These are phyloP conservation scores for Aspergillus jensenii DNA, from an alignment of 2,329 filamentous ascomycete genomes.

Conservation along the genomic window DNA sequence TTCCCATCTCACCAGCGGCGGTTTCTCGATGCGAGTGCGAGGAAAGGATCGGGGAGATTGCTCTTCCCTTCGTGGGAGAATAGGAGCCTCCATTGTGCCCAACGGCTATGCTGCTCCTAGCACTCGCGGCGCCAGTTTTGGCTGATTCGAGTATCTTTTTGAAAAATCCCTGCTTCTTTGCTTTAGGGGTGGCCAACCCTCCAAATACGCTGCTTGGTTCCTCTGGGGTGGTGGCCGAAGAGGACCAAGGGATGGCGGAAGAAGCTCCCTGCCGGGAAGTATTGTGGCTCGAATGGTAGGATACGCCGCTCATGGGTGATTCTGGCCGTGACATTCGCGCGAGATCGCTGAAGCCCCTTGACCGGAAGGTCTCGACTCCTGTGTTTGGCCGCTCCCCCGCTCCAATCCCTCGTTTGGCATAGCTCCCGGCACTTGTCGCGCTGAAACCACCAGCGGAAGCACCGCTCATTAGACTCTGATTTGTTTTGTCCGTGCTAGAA, in stretches of 20 bases:
- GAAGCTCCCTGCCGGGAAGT: conserved; percentile 57
- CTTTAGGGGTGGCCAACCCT: conserved; percentile 71
- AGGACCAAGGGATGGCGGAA: conserved; percentile 63
- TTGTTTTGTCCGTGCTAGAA: conserved; percentile 73
- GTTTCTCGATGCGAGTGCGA: conserved; percentile 46
- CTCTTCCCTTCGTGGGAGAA: conserved; percentile 51
- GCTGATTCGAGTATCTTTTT: conserved; percentile 93
- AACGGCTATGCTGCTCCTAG: conserved; percentile 77
- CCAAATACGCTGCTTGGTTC: conserved; percentile 71
- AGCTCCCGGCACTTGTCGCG: conserved; percentile 90
- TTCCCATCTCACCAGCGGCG: conserved; percentile 69
- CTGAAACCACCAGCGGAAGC: conserved; percentile 87
- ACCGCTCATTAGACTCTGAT: conserved; percentile 90
- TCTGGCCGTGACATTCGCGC: conserved; percentile 45
- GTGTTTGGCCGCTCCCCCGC: conserved; percentile 46
- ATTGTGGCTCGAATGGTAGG: conserved; percentile 86
- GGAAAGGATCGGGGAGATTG: conserved; percentile 42
- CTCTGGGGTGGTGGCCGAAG: conserved; percentile 46
- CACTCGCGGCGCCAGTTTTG: conserved; percentile 89
- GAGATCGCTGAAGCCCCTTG: conserved; percentile 40
- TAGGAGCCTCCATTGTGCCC: conserved; percentile 50
- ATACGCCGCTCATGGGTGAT: conserved; percentile 69
- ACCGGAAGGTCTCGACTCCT: conserved; percentile 40
- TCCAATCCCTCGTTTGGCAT: conserved; percentile 69
- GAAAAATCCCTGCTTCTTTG: conserved; percentile 86